These are phyloP conservation scores for Phytophthora rubi DNA, from an alignment of 352 stramenopile species.

Conservation along the genomic window DNA sequence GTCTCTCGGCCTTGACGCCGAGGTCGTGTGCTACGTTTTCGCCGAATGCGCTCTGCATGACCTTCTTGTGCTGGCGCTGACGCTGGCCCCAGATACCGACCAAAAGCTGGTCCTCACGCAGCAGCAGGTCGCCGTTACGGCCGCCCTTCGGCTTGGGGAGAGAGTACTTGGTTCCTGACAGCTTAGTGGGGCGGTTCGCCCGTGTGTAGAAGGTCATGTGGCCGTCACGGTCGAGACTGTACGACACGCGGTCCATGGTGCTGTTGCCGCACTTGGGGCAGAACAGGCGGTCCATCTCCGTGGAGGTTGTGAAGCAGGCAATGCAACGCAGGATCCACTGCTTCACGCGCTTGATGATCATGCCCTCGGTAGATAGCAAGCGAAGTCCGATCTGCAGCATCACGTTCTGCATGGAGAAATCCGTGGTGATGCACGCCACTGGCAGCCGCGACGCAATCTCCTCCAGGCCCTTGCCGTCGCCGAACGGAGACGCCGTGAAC, in stretches of 20 bases:
- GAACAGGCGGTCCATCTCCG: constrained; percentile 95
- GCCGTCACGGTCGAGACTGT: constrained; percentile 93
- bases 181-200: constrained; percentile 86
- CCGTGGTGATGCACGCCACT: constrained; percentile 87
- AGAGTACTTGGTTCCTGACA: constrained; percentile 97
- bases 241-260: constrained; percentile 95
- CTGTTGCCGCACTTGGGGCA: constrained; percentile 97
- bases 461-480: constrained; percentile 70
- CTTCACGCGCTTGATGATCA: constrained; percentile 89
- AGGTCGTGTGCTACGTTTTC: constrained; percentile 94
- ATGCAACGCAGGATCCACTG: constrained; percentile 98
- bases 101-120: constrained; percentile 98
- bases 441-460: constrained; percentile 56
- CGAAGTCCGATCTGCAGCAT: constrained; percentile 90
- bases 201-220: constrained; percentile 89
- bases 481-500: constrained; percentile 79
- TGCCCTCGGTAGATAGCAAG: constrained; percentile 81
- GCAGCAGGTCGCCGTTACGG: constrained; percentile 94
- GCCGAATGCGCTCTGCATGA: constrained; percentile 94
- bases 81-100: constrained; percentile 96
- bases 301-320: constrained; percentile 96
- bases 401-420: constrained; percentile 92
- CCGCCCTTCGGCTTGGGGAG: constrained; percentile 95
- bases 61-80: constrained; percentile 92
- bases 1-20: constrained; percentile 92